Percentiles rank a stretch among this genome's conserved stretches.
These are phyloP conservation scores for Pyrenophora seminiperda DNA, from an alignment of 2,329 filamentous ascomycete genomes.

Conservation along the genomic window DNA sequence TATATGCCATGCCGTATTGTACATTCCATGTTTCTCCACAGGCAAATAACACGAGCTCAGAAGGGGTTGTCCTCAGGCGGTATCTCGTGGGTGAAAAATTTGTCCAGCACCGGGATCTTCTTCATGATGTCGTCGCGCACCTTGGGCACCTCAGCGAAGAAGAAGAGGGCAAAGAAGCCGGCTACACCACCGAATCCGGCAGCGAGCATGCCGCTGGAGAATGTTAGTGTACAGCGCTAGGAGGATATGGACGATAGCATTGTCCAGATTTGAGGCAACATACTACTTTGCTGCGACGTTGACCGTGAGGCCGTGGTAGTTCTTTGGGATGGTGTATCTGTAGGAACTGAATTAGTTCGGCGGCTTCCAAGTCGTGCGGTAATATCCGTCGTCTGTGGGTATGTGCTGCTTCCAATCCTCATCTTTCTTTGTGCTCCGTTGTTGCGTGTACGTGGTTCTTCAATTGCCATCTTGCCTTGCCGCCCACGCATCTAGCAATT, in stretches of 20 bases:
- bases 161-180: slow-evolving; percentile 65
- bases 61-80: slow-evolving; percentile 69
- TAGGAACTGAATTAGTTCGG: slow-evolving; percentile 21
- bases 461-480: neutral
- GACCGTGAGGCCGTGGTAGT: slow-evolving; percentile 58
- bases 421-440: neutral
- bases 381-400: neutral
- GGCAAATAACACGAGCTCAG: slow-evolving; percentile 31
- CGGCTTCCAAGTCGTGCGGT: neutral
- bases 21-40: slow-evolving; percentile 21
- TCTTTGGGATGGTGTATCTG: slow-evolving; percentile 57
- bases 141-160: slow-evolving; percentile 67
- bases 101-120: slow-evolving; percentile 63
- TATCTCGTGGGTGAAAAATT: slow-evolving; percentile 62
- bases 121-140: slow-evolving; percentile 66
- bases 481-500: neutral
- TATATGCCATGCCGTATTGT: slow-evolving; percentile 24
- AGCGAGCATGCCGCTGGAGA: slow-evolving; percentile 50
- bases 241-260: neutral
- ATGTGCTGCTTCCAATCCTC: neutral
- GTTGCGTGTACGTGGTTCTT: neutral
- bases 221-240: slow-evolving; percentile 12
- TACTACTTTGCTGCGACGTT: slow-evolving; percentile 53
- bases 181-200: slow-evolving; percentile 62
- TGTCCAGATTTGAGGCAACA: slow-evolving; percentile 33